Evolutionary conservation across 306 rosid species (phyloP).

Genomic region (Dryas alaskensis): DNA sequence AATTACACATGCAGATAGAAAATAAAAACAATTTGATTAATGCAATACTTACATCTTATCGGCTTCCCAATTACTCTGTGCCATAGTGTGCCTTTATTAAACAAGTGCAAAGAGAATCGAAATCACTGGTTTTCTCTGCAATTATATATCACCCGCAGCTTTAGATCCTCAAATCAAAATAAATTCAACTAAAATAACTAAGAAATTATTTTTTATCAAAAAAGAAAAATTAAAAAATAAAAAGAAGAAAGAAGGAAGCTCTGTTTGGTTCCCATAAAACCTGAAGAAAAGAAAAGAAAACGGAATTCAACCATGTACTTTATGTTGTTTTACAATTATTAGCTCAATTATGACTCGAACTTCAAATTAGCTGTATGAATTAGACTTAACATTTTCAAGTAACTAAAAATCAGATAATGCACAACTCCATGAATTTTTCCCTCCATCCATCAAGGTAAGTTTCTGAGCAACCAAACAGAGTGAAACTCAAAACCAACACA

Average conservation of each 20-base stretch:
- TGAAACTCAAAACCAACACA: slow-evolving; percentile 1
- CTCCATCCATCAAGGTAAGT: slow-evolving; percentile 13
- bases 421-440: neutral
- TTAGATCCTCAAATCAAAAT: slow-evolving; percentile 6
- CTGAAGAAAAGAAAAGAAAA: neutral
- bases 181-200: slow-evolving; percentile 12
- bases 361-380: neutral
- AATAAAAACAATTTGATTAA: neutral
- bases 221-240: neutral
- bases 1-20: neutral
- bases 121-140: slow-evolving; percentile 33
- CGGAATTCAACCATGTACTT: neutral
- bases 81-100: slow-evolving; percentile 47
- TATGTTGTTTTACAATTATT: neutral
- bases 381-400: neutral
- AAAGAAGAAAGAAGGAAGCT: neutral
- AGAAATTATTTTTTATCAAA: neutral
- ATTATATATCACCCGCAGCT: slow-evolving; percentile 11
- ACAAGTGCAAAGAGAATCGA: slow-evolving; percentile 6
- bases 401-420: slow-evolving; percentile 3
- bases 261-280: neutral
- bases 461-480: slow-evolving; percentile 23
- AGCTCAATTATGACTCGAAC: slow-evolving; percentile 11
- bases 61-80: slow-evolving; percentile 95
- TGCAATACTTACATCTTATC: slow-evolving; percentile 68